These are phyloP conservation scores for Candida alai DNA, from an alignment of 805 yeast species.

Conservation along the genomic window DNA sequence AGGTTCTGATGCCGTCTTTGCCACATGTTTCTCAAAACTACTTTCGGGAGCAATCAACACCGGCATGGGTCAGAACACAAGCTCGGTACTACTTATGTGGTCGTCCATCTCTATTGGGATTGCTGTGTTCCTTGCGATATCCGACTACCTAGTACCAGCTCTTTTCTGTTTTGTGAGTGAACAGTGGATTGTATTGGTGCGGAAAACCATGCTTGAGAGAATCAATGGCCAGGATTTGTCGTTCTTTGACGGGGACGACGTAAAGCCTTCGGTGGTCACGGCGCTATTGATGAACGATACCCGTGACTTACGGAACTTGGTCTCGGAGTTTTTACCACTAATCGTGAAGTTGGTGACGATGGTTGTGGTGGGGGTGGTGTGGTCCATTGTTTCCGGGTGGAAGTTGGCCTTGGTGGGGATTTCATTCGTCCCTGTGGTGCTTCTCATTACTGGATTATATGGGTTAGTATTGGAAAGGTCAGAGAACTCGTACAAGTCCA, in stretches of 20 bases:
- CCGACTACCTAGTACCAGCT: slow-evolving; percentile 48
- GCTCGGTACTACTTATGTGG: slow-evolving; percentile 51
- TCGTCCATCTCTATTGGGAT: slow-evolving; percentile 59
- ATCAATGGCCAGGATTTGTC: slow-evolving; percentile 49
- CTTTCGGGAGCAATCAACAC: slow-evolving; percentile 59
- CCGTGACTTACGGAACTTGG: slow-evolving; percentile 66
- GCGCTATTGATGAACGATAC: slow-evolving; percentile 77
- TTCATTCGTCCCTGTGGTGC: slow-evolving; percentile 65
- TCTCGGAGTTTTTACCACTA: slow-evolving; percentile 59
- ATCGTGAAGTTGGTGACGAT: slow-evolving; percentile 51
- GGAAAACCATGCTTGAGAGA: slow-evolving; percentile 45
- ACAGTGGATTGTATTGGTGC: slow-evolving; percentile 54
- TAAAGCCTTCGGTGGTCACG: slow-evolving; percentile 50
- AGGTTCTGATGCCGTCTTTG: slow-evolving; percentile 68
- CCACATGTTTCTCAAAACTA: slow-evolving; percentile 70
- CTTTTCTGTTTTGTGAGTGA: slow-evolving; percentile 61
- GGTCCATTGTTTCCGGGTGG: slow-evolving; percentile 86
- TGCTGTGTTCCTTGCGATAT: slow-evolving; percentile 59
- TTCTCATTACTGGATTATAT: slow-evolving; percentile 48
- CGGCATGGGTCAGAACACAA: slow-evolving; percentile 24
- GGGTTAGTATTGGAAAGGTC: slow-evolving; percentile 47
- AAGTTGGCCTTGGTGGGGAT: slow-evolving; percentile 78
- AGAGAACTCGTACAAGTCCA: slow-evolving; percentile 59
- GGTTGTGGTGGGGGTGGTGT: slow-evolving; percentile 57
- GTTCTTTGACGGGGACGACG: slow-evolving; percentile 45